Evolutionary conservation across 2,329 filamentous ascomycete genomes (phyloP), one percentile per base, ranked within the genome.

Genomic region (Aspergillus sp.): DNA sequence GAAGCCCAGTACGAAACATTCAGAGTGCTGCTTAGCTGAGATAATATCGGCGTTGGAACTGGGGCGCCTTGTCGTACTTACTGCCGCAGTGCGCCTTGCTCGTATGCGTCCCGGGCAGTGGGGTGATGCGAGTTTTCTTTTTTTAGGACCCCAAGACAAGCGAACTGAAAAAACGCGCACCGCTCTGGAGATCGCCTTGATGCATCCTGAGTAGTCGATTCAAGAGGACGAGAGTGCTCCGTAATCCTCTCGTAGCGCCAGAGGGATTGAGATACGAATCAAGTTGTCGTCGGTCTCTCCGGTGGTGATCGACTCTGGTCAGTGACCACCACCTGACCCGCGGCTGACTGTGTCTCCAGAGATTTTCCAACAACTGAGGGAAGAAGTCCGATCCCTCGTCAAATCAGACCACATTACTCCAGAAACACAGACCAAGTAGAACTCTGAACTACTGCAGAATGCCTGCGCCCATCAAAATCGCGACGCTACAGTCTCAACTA

Each of bases 261-360:
- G 17, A 6, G 5, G n/a, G 27, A 11, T 40, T 17, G 52, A 31
- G 52, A 39, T 46, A 14, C 41, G 21, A 53, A 40, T 46, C 41
- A 37, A 46, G 14, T 19, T 27, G 23, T 52, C 35, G 50, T 67
- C 65, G 65, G 65, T 51, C 58, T 64, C 64, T 52, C 64, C 65
- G 64, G 56, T 48, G 43, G 45, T 51, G 52, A 59, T 57, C 56
- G 31, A 45, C 52, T 57, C 31, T 47, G 46, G 53, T 64, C 64
- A 63, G 57, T 67, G 65, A 64, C 57, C 59, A 63, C 58, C 35
- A 37, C 35, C 35, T 45, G 23, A 47, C 44, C 44, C 33, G 27
- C 64, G 66, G 53, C 52, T 58, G 53, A 63, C 59, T 60, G 39
- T 39, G 41, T 46, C 43, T 33, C 49, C 44, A 40, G 49, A 37